phyloP scores from a whole-genome alignment of 2,329 filamentous ascomycete genomes.

The Aspergillus sp. region DNA sequence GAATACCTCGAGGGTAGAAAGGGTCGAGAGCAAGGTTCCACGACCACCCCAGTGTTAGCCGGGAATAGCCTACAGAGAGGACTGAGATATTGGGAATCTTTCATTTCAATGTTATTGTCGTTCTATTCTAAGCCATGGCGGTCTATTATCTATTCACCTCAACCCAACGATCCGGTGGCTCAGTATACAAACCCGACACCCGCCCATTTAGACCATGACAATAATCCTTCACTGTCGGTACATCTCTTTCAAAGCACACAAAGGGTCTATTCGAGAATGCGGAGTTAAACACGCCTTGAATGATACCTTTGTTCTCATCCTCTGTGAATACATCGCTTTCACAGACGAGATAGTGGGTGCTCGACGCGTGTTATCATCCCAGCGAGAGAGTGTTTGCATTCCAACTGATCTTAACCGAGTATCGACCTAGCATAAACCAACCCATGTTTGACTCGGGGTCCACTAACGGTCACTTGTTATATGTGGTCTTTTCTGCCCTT shows the following conservation, averaged over 20 bases:
- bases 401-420: background rate
- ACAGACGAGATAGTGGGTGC: background rate
- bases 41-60: too few species aligned
- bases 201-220: background rate
- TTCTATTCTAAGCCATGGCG: background rate
- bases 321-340: background rate
- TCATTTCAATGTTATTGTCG: background rate
- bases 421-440: background rate
- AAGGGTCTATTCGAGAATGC: background rate
- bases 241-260: background rate
- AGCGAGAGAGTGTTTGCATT: background rate
- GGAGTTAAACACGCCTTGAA: background rate
- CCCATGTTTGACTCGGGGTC: background rate
- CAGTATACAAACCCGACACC: background rate
- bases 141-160: background rate
- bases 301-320: background rate
- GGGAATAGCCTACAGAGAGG: too few species aligned
- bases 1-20: conserved; percentile 13
- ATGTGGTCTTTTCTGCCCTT: background rate
- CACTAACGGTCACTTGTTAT: background rate
- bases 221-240: background rate
- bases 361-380: background rate
- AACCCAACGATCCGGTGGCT: background rate
- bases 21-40: conserved; percentile 5
- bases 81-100: too few species aligned